A percentile compares a stretch with the other conserved stretches of the same genome.
These are phyloP conservation scores for Arabidopsis arenosa DNA, from an alignment of 345 rosid genomes.

Conservation along the genomic window DNA sequence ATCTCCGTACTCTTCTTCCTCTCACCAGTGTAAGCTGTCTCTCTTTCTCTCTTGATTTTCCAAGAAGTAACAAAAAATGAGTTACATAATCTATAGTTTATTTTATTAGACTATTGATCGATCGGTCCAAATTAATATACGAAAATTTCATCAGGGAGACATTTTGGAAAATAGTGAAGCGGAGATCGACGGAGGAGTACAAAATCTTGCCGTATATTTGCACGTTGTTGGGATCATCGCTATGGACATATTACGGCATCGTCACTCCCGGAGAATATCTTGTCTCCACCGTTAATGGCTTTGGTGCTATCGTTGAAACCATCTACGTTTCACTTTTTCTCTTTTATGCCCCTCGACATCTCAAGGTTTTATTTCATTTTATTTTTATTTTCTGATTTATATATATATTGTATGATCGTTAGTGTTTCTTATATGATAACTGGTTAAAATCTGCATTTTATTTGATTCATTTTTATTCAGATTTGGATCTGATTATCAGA, in stretches of 20 bases:
- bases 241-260: constrained; percentile 80
- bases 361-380: constrained; percentile 42
- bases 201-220: constrained; percentile 72
- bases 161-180: constrained; percentile 68
- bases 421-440: constrained; percentile 37
- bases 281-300: constrained; percentile 81
- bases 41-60: neutral
- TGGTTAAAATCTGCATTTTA: constrained; percentile 12
- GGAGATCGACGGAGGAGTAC: constrained; percentile 76
- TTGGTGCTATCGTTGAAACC: constrained; percentile 64
- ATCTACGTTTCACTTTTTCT: constrained; percentile 63
- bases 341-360: constrained; percentile 58
- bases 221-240: constrained; percentile 63
- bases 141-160: constrained; percentile 52
- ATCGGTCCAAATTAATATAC: neutral
- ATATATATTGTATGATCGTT: constrained; percentile 11
- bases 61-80: constrained; percentile 8
- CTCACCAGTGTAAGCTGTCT: constrained; percentile 66
- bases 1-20: constrained; percentile 75
- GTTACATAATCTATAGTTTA: constrained; percentile 13
- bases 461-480: constrained; percentile 31
- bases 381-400: neutral
- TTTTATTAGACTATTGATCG: neutral
- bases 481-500: constrained; percentile 35
- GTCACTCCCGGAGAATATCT: constrained; percentile 69